Percentiles rank a stretch among this genome's conserved stretches.
Evolutionary conservation across 2,329 filamentous ascomycete genomes (phyloP).

Genomic region (Trichoderma semiorbis): DNA sequence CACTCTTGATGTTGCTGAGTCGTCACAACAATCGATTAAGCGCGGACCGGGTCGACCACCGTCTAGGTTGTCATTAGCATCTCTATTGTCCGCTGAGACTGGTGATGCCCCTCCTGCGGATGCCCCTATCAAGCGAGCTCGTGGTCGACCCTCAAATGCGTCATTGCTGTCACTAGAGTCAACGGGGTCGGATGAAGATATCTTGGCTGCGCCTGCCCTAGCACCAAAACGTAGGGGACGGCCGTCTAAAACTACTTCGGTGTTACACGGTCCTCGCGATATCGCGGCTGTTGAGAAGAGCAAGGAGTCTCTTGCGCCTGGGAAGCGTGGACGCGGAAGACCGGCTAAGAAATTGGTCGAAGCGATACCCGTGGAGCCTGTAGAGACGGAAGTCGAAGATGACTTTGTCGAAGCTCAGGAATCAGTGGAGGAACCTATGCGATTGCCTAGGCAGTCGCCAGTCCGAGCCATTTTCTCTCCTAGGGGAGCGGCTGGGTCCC

Average conservation of each 20-base stretch:
- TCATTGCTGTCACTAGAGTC: conserved; percentile 26
- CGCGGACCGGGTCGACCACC: conserved; percentile 23
- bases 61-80: conserved; percentile 5
- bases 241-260: conserved; percentile 28
- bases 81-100: background rate
- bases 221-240: conserved; percentile 9
- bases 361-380: background rate
- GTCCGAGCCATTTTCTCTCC: conserved; percentile 8
- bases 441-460: background rate
- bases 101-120: conserved; percentile 15
- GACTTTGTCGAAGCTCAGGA: background rate
- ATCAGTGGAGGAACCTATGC: conserved; percentile 18
- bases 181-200: background rate
- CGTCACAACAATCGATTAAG: background rate
- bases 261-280: background rate
- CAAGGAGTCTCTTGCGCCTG: conserved; percentile 25
- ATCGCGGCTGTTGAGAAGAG: conserved; percentile 16
- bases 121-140: conserved; percentile 28
- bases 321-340: conserved; percentile 31
- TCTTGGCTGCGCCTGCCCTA: background rate
- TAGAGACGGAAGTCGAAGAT: conserved; percentile 4
- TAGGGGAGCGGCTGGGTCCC: background rate
- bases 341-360: conserved; percentile 32
- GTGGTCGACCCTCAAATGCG: conserved; percentile 32
- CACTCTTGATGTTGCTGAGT: background rate